These are phyloP conservation scores for Neopestalotiopsis sp. DNA, from an alignment of 2,329 filamentous ascomycete genomes.

Conservation along the genomic window DNA sequence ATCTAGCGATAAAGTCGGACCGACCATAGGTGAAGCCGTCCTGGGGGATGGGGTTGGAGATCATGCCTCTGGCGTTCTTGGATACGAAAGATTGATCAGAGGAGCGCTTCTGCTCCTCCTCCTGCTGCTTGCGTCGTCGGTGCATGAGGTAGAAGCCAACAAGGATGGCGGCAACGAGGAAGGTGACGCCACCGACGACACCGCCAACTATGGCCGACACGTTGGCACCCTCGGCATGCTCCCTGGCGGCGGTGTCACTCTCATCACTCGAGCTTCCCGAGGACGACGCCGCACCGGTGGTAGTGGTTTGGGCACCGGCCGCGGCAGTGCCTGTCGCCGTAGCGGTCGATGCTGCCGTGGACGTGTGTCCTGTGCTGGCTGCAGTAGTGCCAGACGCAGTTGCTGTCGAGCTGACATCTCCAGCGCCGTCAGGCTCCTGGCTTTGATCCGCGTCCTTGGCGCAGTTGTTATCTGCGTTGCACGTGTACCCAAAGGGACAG, in stretches of 20 bases:
- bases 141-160: background rate
- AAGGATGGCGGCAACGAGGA: background rate
- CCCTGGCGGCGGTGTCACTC: background rate
- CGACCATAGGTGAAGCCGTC: background rate
- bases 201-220: slow-evolving; percentile 10
- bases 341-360: slow-evolving; percentile 4
- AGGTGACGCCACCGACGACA: background rate
- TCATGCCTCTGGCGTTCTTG: background rate
- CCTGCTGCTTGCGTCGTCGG: background rate
- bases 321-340: background rate
- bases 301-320: background rate
- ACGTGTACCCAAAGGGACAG: slow-evolving; percentile 77
- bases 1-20: slow-evolving; percentile 8
- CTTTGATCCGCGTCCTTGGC: slow-evolving; percentile 57
- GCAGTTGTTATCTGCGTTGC: slow-evolving; percentile 58
- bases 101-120: background rate
- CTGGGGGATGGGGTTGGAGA: slow-evolving; percentile 4
- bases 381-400: background rate
- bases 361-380: background rate
- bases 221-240: slow-evolving; percentile 7
- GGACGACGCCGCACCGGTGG: background rate
- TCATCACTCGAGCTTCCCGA: background rate
- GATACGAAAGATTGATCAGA: slow-evolving; percentile 1
- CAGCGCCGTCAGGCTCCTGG: slow-evolving; percentile 29
- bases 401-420: slow-evolving; percentile 18